Base-by-base conservation (phyloP, 768 basidiomycete genomes). In the Ephemerocybe angulata region DNA sequence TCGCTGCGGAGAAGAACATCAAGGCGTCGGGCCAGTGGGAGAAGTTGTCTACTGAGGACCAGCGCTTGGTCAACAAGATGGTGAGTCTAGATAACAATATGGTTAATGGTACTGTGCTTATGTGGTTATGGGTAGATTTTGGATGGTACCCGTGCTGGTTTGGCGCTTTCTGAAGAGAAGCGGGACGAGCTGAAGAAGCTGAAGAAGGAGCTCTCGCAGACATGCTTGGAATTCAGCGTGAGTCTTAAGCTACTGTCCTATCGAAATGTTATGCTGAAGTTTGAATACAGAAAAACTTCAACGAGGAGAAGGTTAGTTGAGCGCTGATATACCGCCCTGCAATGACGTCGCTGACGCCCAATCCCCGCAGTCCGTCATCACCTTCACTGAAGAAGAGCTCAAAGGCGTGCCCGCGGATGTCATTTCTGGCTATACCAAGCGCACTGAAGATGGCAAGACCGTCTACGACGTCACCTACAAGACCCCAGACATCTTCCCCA, bases 381-480 rank as follows among this genome's bases (percentile, higher is more conserved):
- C 77, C 3, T 90, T 91, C 62, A 88, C 86, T 0, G 70, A 70
- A 27, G 83, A 88, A 58, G 87, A 93, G 63, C 78, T 94, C 40
- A 83, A 86, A 51, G 92, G 92, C 28, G 86, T 95, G 22, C 90
- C 90, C 1, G 73, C 76, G 24, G 89, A 90, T 61, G 89, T 93
- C 21, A 64, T 93, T 22, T 86, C 85, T 19, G 91, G 92, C 6
- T 94, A 85, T 65, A 76, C 76, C 25, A 88, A 86, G 63, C 82
- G 81, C 41, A 80, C 75, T 0, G 84, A 85, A 55, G 82, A 72
- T 29, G 76, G 67, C 58, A 76, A 78, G 47, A 85, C 81, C 51
- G 67, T 86, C 10, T 88, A 84, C 68, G 85, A 87, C 43, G 80
- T 89, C 33, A 88, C 90, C 0, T 90, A 80, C 77, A 91, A 89